Percentiles rank a stretch among this genome's conserved stretches.
Evolutionary conservation across 768 basidiomycete genomes (phyloP).

Genomic region (Pholiota conissans): DNA sequence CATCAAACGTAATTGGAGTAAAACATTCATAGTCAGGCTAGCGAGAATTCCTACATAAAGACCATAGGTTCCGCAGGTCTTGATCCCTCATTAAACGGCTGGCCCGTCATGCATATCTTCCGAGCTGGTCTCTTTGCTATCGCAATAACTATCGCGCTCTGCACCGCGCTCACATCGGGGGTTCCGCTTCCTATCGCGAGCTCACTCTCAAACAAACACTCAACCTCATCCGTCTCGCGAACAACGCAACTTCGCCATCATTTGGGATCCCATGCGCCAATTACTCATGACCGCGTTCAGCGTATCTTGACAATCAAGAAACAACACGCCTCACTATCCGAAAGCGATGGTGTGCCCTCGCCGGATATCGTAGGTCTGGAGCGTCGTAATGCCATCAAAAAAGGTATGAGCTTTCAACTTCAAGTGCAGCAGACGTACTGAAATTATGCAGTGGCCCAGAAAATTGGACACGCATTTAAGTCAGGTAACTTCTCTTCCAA

Average conservation of each 20-base stretch:
- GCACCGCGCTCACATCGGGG: background rate
- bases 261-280: background rate
- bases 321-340: background rate
- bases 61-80: background rate
- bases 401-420: no score
- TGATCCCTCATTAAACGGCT: background rate
- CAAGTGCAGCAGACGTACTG: background rate
- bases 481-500: no score
- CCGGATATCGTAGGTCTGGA: slow-evolving; percentile 5
- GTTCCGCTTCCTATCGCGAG: slow-evolving; percentile 12
- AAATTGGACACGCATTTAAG: background rate
- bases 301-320: background rate
- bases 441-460: background rate
- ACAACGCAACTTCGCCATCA: background rate
- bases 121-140: slow-evolving; percentile 7
- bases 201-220: background rate
- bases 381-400: slow-evolving; percentile 7
- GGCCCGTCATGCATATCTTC: slow-evolving; percentile 1
- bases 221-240: background rate
- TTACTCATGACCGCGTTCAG: background rate
- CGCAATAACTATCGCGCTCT: background rate
- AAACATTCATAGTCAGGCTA: background rate
- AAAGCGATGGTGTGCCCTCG: background rate
- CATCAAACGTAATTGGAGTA: background rate
- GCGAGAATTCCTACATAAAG: no score